These are phyloP conservation scores for Solanum hybrid DNA, from an alignment of 305 asterid genomes.

Conservation along the genomic window DNA sequence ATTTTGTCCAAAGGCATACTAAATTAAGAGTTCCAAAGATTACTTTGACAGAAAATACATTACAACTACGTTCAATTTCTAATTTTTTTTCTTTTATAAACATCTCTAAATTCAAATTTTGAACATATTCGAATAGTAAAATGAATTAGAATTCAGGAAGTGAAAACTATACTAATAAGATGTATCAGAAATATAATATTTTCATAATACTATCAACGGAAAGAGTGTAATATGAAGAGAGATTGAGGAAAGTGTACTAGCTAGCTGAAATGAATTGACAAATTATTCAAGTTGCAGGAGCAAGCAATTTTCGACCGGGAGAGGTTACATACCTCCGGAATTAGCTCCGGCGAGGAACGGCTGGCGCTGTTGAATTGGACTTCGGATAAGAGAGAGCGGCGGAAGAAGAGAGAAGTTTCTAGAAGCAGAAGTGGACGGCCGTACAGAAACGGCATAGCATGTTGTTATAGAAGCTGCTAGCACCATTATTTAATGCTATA, in stretches of 20 bases:
- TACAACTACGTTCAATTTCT: neutral
- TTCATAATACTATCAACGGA: neutral
- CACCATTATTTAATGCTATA: neutral
- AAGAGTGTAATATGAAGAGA: neutral
- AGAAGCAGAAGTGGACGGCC: slow-evolving; percentile 24
- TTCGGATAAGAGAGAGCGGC: slow-evolving; percentile 15
- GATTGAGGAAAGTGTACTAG: neutral
- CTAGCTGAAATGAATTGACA: neutral
- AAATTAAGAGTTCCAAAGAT: neutral
- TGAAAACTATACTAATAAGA: neutral
- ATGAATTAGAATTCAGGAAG: neutral
- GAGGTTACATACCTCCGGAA: neutral
- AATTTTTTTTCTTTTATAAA: neutral
- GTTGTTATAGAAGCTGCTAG: neutral
- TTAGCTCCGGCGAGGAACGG: neutral
- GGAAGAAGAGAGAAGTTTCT: slow-evolving; percentile 23
- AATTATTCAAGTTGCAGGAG: neutral
- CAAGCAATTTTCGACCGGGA: neutral
- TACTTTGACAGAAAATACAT: neutral
- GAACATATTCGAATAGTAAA: neutral
- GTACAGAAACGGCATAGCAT: slow-evolving; percentile 22
- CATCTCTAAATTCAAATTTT: neutral
- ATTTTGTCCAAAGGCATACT: neutral
- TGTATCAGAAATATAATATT: neutral
- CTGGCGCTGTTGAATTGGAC: slow-evolving; percentile 5